These are phyloP conservation scores for Citrus australasica DNA, from an alignment of 345 rosid genomes.

Conservation along the genomic window DNA sequence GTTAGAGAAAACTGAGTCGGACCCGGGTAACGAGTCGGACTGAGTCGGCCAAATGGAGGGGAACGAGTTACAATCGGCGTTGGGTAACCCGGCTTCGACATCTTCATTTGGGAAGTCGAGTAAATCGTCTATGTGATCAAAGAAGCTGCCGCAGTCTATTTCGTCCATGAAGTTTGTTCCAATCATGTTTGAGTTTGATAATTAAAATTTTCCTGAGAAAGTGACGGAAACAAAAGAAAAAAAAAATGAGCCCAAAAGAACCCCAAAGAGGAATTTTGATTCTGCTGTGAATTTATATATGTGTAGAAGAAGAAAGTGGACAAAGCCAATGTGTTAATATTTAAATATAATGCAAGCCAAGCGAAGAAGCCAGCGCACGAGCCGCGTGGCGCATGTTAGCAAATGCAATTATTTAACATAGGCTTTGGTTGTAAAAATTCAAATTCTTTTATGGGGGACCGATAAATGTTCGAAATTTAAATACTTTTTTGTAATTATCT, in stretches of 20 bases:
- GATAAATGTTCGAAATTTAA: background rate
- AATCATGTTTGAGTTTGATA: constrained; percentile 38
- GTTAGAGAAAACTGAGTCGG: constrained; percentile 62
- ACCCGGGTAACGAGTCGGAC: constrained; percentile 53
- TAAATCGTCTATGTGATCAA: constrained; percentile 89
- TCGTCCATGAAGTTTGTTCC: constrained; percentile 75
- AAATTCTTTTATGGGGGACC: background rate
- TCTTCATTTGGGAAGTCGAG: constrained; percentile 82
- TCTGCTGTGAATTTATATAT: background rate
- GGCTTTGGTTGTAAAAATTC: background rate
- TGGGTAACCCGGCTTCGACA: constrained; percentile 41
- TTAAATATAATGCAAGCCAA: no score
- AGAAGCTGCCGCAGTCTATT: constrained; percentile 88
- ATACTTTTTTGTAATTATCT: background rate
- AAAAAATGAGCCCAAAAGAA: background rate
- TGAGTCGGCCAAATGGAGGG: constrained; percentile 70
- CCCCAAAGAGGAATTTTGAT: background rate
- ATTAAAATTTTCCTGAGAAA: constrained; percentile 27
- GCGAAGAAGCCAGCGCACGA: background rate
- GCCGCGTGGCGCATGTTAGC: constrained; percentile 29
- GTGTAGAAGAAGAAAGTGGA: no score
- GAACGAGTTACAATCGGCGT: constrained; percentile 34
- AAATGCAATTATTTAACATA: no score
- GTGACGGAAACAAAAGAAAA: background rate
- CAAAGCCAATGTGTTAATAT: no score